Conservation (phyloP, 2,329 filamentous ascomycete species). For the Scytalidium sp. region DNA sequence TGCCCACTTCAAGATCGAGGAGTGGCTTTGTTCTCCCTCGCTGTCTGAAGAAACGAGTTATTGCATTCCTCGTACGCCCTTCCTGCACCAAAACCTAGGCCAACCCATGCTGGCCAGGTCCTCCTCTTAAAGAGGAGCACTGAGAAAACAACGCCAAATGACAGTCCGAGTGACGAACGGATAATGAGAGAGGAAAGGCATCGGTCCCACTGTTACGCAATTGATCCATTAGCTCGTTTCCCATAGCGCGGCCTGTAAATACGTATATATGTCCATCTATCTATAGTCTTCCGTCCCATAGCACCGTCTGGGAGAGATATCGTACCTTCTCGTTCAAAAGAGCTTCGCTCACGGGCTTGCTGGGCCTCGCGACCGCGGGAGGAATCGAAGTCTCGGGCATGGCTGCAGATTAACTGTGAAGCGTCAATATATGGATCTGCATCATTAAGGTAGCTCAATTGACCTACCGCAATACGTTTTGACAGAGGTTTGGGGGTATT, state of each 20-base stretch:
- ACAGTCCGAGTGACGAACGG: constrained; percentile 91
- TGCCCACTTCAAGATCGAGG: background rate
- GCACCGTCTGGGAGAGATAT: background rate
- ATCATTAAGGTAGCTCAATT: constrained; percentile 4
- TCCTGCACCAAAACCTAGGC: constrained; percentile 91
- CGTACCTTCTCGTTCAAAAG: constrained; percentile 96
- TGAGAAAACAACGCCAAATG: constrained; percentile 97
- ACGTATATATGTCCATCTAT: background rate
- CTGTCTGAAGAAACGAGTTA: constrained; percentile 30
- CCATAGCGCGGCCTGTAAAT: background rate
- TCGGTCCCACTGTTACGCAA: constrained; percentile 78
- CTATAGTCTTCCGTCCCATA: background rate
- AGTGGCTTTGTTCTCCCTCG: constrained; percentile 17
- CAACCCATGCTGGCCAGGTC: constrained; percentile 95
- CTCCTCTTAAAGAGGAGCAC: constrained; percentile 97
- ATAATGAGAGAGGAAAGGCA: constrained; percentile 97
- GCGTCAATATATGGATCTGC: background rate
- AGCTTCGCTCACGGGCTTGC: constrained; percentile 89
- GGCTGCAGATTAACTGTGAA: background rate
- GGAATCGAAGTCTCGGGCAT: constrained; percentile 35
- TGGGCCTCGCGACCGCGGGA: constrained; percentile 65
- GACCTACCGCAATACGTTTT: constrained; percentile 11
- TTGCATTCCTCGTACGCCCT: constrained; percentile 99
- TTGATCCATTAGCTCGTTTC: constrained; percentile 1
- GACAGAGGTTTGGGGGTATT: background rate